Conservation (phyloP, 768 basidiomycete species). For the Leccinum subgranulosum region DNA sequence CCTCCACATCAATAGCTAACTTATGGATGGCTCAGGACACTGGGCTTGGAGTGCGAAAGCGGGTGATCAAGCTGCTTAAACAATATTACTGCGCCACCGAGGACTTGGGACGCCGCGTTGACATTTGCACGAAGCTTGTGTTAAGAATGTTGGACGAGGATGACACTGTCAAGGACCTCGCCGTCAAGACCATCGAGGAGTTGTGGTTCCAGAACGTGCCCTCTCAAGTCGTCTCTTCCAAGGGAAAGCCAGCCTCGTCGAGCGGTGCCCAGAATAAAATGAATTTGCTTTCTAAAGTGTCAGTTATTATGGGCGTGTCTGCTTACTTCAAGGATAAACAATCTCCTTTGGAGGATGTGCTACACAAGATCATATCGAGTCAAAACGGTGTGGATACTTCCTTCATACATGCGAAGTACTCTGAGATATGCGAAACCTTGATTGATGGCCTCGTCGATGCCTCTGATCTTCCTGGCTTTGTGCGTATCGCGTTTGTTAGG, state of each 20-base stretch:
- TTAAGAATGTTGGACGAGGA: conserved; percentile 90
- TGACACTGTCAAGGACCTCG: conserved; percentile 91
- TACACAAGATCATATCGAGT: conserved; percentile 77
- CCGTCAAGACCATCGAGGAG: conserved; percentile 86
- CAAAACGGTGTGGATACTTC: conserved; percentile 57
- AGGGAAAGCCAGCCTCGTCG: conserved; percentile 33
- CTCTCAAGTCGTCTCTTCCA: conserved; percentile 34
- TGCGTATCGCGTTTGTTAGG: conserved; percentile 35
- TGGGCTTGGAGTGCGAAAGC: conserved; percentile 88
- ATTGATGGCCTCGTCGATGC: conserved; percentile 91
- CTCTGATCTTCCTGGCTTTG: conserved; percentile 72
- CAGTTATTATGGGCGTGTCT: conserved; percentile 83
- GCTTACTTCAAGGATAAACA: conserved; percentile 81
- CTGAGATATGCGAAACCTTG: conserved; percentile 78
- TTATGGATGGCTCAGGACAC: conserved; percentile 63
- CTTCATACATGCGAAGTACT: conserved; percentile 62
- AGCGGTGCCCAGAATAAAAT: conserved; percentile 47
- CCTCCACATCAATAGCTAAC: not conserved
- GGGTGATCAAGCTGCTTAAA: conserved; percentile 93
- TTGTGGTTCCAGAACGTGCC: conserved; percentile 68
- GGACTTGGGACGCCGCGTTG: conserved; percentile 58
- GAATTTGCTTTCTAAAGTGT: conserved; percentile 59
- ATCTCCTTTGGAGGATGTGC: conserved; percentile 77
- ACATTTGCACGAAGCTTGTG: conserved; percentile 81
- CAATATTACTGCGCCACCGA: conserved; percentile 69